These are phyloP conservation scores for Penicillium silybi DNA, from an alignment of 495 filamentous ascomycete species.

Conservation along the genomic window DNA sequence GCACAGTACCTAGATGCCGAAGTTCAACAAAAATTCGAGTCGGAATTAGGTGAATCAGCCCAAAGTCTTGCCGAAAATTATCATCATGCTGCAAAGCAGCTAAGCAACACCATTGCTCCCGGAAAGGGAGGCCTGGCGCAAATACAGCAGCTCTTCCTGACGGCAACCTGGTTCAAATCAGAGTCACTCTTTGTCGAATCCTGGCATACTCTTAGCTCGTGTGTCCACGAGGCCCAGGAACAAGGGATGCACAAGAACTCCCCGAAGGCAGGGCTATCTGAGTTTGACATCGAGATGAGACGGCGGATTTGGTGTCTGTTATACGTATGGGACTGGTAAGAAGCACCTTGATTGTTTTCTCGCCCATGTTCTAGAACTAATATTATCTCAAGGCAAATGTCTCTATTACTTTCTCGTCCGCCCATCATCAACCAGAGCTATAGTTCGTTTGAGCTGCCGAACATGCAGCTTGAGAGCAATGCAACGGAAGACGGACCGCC, in stretches of 20 bases:
- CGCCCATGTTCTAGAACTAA: neutral
- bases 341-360: neutral
- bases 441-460: constrained; percentile 22
- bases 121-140: constrained; percentile 46
- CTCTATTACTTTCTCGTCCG: constrained; percentile 22
- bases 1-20: constrained; percentile 38
- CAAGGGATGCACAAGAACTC: constrained; percentile 46
- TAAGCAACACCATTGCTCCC: constrained; percentile 41
- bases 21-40: constrained; percentile 40
- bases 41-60: constrained; percentile 37
- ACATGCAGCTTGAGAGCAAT: constrained; percentile 17
- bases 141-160: constrained; percentile 51
- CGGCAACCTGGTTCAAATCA: constrained; percentile 50
- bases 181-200: constrained; percentile 49
- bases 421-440: constrained; percentile 24
- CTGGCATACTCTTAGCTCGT: constrained; percentile 45
- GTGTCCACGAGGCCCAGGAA: constrained; percentile 50
- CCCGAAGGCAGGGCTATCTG: constrained; percentile 31
- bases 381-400: constrained; percentile 27
- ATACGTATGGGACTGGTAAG: constrained; percentile 36
- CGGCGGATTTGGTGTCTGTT: constrained; percentile 37
- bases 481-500: constrained; percentile 10
- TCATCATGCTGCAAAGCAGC: constrained; percentile 40
- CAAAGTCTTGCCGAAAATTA: constrained; percentile 38
- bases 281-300: constrained; percentile 39